These are phyloP conservation scores for Paspalum vaginatum DNA, from an alignment of 176 grass and related monocot genomes.

Conservation along the genomic window DNA sequence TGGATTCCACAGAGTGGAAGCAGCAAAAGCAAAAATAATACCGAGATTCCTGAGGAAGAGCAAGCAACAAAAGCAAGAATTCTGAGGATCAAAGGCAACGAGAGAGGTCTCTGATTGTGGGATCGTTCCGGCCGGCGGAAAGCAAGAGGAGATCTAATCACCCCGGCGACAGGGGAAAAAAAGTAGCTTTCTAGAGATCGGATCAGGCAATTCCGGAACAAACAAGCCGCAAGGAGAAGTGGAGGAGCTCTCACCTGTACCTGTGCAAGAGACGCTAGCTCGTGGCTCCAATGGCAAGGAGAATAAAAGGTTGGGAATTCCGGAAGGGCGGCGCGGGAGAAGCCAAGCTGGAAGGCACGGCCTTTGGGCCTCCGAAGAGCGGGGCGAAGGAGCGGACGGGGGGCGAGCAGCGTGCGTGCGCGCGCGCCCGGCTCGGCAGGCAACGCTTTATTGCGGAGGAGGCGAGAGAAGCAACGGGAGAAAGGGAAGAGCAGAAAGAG, in stretches of 20 bases:
- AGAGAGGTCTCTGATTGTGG: neutral
- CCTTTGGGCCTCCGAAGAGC: conserved; percentile 44
- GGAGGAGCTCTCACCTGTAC: neutral
- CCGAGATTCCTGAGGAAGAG: neutral
- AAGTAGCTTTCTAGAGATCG: conserved; percentile 16
- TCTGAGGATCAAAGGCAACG: neutral
- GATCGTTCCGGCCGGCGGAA: neutral
- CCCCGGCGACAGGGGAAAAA: neutral
- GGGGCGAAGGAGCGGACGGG: neutral
- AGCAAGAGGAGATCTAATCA: neutral
- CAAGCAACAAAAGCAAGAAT: neutral
- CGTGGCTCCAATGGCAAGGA: conserved; percentile 25
- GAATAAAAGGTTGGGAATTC: neutral
- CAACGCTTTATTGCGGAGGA: conserved; percentile 30
- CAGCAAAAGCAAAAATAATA: neutral
- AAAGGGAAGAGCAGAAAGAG: neutral
- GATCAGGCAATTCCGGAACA: neutral
- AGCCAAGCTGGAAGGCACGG: neutral
- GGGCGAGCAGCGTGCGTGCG: neutral
- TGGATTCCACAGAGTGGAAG: neutral
- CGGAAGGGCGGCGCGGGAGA: neutral
- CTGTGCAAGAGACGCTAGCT: neutral
- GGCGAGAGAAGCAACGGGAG: neutral
- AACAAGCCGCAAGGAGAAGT: neutral
- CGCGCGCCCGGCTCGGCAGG: neutral